phyloP scores from a whole-genome alignment of 768 basidiomycete species.

The Pleurotus tuoliensis region DNA sequence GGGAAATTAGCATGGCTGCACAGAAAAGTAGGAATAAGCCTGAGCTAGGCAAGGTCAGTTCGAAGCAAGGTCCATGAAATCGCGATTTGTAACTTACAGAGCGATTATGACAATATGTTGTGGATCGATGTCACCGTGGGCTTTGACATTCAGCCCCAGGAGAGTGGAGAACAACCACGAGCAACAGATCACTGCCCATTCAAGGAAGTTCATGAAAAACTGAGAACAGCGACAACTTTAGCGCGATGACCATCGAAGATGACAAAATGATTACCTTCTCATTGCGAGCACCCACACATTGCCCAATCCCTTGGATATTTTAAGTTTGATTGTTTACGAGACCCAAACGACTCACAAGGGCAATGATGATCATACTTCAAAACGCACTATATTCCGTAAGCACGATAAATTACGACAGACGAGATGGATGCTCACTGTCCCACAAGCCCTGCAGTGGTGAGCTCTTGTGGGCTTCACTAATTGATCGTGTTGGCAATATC shows the following conservation, averaged over 20 bases:
- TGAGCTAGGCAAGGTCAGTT: conserved; percentile 35
- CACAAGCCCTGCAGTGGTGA: conserved; percentile 81
- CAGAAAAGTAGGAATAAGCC: conserved; percentile 76
- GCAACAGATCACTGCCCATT: conserved; percentile 58
- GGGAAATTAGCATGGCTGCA: conserved; percentile 46
- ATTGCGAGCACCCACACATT: conserved; percentile 91
- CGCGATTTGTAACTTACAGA: conserved; percentile 46
- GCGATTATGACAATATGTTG: conserved; percentile 72
- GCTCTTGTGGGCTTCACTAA: conserved; percentile 71
- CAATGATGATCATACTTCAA: conserved; percentile 88
- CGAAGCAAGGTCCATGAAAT: not conserved
- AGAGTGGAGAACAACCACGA: conserved; percentile 62
- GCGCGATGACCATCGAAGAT: not conserved
- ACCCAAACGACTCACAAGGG: conserved; percentile 54
- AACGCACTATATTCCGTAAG: conserved; percentile 52
- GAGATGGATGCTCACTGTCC: conserved; percentile 53
- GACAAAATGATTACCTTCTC: conserved; percentile 55
- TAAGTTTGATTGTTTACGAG: not conserved
- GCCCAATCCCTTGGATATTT: conserved; percentile 75
- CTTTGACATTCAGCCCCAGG: conserved; percentile 45
- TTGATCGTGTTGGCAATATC: conserved; percentile 62
- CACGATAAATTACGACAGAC: conserved; percentile 1
- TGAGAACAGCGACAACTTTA: conserved; percentile 18
- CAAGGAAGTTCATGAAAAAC: conserved; percentile 84
- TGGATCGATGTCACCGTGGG: conserved; percentile 43